phyloP scores from a whole-genome alignment of 306 rosid species.

The Quercus suber region DNA sequence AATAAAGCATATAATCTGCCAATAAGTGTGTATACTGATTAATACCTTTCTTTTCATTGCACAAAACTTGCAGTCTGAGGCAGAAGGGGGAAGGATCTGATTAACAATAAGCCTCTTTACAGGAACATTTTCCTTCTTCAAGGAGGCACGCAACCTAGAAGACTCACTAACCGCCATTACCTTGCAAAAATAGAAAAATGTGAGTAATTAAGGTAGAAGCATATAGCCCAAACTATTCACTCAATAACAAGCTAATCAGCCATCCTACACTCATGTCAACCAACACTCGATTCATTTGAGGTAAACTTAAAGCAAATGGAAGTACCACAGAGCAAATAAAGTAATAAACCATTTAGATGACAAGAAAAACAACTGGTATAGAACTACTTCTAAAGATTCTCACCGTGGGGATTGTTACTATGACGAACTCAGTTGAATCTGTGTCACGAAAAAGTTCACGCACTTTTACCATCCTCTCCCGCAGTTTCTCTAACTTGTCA shows the following conservation, averaged over 20 bases:
- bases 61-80: constrained; percentile 99
- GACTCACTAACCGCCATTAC: constrained; percentile 96
- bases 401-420: constrained; percentile 97
- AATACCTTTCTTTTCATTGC: constrained; percentile 87
- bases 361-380: background rate
- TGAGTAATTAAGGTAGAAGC: background rate
- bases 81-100: constrained; percentile 89
- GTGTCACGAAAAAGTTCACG: constrained; percentile 91
- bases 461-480: constrained; percentile 98
- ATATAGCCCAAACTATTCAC: background rate
- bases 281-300: background rate
- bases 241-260: constrained; percentile 5
- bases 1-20: background rate
- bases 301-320: background rate
- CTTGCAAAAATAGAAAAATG: constrained; percentile 35
- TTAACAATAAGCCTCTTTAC: constrained; percentile 87
- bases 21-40: constrained; percentile 13
- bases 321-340: background rate
- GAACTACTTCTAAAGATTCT: constrained; percentile 1
- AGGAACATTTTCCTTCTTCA: constrained; percentile 90
- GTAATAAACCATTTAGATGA: background rate
- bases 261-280: background rate
- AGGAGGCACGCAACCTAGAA: constrained; percentile 81
- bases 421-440: constrained; percentile 87
- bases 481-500: constrained; percentile 75